Evolutionary conservation across 495 filamentous ascomycete species (phyloP), one percentile per base, ranked within the genome.

Genomic region (Viridothelium virens): DNA sequence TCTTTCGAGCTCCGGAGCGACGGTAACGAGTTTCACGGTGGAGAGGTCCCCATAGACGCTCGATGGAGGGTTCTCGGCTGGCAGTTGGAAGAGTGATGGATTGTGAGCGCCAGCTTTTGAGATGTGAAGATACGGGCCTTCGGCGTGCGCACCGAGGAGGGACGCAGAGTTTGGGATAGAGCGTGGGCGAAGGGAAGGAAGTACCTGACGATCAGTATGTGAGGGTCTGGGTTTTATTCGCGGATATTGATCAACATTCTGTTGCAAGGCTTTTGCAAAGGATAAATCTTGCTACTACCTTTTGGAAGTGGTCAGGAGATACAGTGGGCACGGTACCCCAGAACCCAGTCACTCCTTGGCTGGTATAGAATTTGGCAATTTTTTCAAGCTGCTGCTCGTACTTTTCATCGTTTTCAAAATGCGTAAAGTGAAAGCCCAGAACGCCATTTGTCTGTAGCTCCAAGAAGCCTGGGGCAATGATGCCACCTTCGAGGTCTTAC

Each of bases 301-400:
- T 76, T 46, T 77, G 68, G 56, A 75, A 79, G 37, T 74, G 68
- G n/a, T 73, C 75, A 4, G 44, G 63, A 33, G 67, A 67, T 9
- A 79, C 75, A 0, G 77, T 79, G 9, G 77, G 77, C 31, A 79
- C 70, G 3, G 77, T 78, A 33, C 72, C 74, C 69, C 74, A 78
- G 61, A 76, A 79, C 10, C 75, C 73, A 6, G 77, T 79, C 1
- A 77, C 72, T 6, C 77, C 76, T 83, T 72, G 69, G 2, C 68
- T 72, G 4, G 72, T 72, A 62, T 77, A 74, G 63, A 76, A 74
- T 31, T 48, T 67, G 6, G 75, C 72, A 38, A 71, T 69, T 39
- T 72, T 64, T 11, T 74, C 73, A 14, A 79, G 65, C 65, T 75
- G 69, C 34, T 67, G 62, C 10, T 47, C 67, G 66, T 79, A 79